Evolutionary conservation across 805 yeast species (phyloP).

Genomic region (Lipomyces anomalus): DNA sequence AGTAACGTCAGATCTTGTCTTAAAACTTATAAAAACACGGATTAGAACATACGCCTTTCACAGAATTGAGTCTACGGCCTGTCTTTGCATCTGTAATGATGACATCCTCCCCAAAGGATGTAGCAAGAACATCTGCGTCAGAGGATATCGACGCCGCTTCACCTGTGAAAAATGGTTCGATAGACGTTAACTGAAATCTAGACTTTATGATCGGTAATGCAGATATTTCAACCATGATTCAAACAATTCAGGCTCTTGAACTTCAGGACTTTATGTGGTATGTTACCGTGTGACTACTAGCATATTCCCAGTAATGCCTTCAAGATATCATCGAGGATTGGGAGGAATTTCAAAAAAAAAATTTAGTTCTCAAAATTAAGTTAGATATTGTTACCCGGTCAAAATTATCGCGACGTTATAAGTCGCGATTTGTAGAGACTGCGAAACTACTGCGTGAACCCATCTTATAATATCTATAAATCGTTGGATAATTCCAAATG

Average conservation of each 20-base stretch:
- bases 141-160: conserved; percentile 67
- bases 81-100: conserved; percentile 59
- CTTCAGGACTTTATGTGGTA: background rate
- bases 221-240: background rate
- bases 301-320: background rate
- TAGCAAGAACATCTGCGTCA: conserved; percentile 61
- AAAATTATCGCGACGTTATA: background rate
- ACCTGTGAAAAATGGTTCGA: conserved; percentile 84
- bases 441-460: background rate
- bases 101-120: conserved; percentile 74
- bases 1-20: background rate
- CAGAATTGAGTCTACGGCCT: conserved; percentile 50
- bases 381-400: background rate
- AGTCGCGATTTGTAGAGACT: background rate
- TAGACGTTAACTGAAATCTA: conserved; percentile 42
- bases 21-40: background rate
- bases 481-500: no score
- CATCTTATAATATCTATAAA: no score
- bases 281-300: background rate
- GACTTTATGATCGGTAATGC: conserved; percentile 32
- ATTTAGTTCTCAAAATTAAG: background rate
- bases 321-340: background rate
- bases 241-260: background rate
- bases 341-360: background rate
- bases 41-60: conserved; percentile 56